Conservation (phyloP, 202 grass and related monocot species). For the Eragrostis tef region DNA sequence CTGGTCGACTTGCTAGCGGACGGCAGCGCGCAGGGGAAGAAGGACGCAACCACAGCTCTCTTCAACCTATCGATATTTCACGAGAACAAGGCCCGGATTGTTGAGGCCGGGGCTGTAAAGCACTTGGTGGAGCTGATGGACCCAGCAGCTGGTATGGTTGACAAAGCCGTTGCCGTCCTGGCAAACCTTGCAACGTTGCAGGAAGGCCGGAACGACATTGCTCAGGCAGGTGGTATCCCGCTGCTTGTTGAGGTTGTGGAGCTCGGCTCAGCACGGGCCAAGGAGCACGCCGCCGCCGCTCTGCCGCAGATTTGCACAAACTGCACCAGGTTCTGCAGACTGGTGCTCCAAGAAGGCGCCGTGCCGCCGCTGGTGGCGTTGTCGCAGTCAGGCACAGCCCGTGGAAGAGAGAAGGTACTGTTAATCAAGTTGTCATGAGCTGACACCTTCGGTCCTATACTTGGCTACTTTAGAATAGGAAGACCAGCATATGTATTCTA, state of each 20-base stretch:
- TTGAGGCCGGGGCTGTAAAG: conserved; percentile 70
- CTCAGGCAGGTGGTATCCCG: conserved; percentile 70
- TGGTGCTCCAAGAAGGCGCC: conserved; percentile 86
- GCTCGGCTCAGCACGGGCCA: conserved; percentile 74
- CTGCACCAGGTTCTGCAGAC: conserved; percentile 72
- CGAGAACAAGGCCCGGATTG: conserved; percentile 76
- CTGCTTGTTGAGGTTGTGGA: conserved; percentile 85
- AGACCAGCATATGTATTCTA: neutral
- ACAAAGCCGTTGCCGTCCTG: conserved; percentile 83
- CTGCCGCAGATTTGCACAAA: conserved; percentile 77
- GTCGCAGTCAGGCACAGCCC: conserved; percentile 79
- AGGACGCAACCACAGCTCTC: conserved; percentile 84
- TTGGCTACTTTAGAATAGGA: neutral
- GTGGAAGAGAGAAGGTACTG: conserved; percentile 84
- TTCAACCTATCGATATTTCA: conserved; percentile 83
- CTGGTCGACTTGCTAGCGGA: conserved; percentile 68
- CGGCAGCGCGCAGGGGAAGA: conserved; percentile 77
- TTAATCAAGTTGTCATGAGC: conserved; percentile 11
- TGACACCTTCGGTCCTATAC: neutral
- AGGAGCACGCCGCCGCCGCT: conserved; percentile 81
- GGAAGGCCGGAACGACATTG: conserved; percentile 68
- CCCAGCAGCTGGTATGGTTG: conserved; percentile 89
- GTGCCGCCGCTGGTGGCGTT: conserved; percentile 82
- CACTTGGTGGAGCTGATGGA: conserved; percentile 89
- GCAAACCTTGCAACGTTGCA: conserved; percentile 76